Evolutionary conservation across 257 asterid genomes (phyloP), one percentile per base, ranked within the genome.

Genomic region (Prunella vulgaris): DNA sequence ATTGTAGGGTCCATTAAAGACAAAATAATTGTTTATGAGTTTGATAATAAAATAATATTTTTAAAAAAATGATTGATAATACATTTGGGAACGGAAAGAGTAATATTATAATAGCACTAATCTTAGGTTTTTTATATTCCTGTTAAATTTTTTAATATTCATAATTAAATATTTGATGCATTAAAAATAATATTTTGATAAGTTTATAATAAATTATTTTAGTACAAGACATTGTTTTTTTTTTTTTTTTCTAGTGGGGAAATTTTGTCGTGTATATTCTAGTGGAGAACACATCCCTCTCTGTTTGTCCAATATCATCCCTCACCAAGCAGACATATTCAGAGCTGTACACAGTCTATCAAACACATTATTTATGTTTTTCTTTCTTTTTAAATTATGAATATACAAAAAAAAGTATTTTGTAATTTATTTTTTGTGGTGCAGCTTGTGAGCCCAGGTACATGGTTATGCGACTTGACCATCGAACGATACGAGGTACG

Each of bases 401-500:
- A 60, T 4, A n/a, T 5, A 15, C 5, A 30, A n/a, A n/a, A n/a
- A n/a, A n/a, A n/a, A n/a, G n/a, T n/a, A n/a, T 42, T n/a, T 46
- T 5, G 53, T 46, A 20, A 52, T 52, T 52, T 18, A 20, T 52
- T 52, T 14, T 5, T 46, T 7, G 0, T 66, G 71, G 32, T 71
- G 68, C 78, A 85, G 90, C 76, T 85, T 74, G 88, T 85, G 33
- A 71, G 86, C 71, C 90, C 90, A 2, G 90, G 90, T 32, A 57
- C 90, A 67, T 85, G 90, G 90, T 56, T 85, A 59, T 80, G 88
- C 28, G 90, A 85, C 66, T 70, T 85, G 74, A 85, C 90, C 44
- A 78, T 85, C n/a, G 90, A 85, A 54, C 90, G 90, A 12, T 85
- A 85, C 66, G 90, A 85, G 71, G 90, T 85, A 49, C 74, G 86